phyloP scores from a whole-genome alignment of 1,139 yeast species.

The Blastobotrys aristatus region DNA sequence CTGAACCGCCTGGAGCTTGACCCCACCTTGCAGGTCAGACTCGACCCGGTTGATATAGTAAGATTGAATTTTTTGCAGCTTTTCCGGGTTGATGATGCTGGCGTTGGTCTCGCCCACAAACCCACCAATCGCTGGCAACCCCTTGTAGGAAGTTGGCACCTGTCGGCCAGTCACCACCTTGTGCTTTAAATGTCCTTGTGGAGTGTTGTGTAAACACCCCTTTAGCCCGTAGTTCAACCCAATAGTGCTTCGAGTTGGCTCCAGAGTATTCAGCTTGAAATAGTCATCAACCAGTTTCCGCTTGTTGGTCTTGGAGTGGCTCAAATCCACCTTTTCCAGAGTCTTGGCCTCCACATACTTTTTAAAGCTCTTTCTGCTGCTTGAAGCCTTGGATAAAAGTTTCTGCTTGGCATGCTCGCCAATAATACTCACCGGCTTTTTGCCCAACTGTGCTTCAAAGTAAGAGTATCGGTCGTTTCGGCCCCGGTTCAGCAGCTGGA shows the following conservation, averaged over 20 bases:
- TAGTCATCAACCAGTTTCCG: conserved; percentile 3
- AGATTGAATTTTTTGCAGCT: background rate
- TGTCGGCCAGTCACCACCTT: conserved; percentile 68
- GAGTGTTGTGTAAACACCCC: conserved; percentile 69
- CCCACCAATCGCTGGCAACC: conserved; percentile 71
- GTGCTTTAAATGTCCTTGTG: conserved; percentile 62
- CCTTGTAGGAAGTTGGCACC: conserved; percentile 36
- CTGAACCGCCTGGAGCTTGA: background rate
- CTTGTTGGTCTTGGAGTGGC: conserved; percentile 5
- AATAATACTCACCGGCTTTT: conserved; percentile 30
- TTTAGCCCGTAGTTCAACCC: conserved; percentile 49
- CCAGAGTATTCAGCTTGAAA: background rate
- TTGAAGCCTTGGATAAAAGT: conserved; percentile 19
- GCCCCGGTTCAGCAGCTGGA: conserved; percentile 3
- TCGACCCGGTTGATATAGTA: conserved; percentile 7
- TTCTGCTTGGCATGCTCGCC: conserved; percentile 16
- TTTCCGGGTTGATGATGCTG: background rate
- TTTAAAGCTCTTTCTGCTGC: conserved; percentile 15
- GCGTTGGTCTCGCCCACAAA: conserved; percentile 38
- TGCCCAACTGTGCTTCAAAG: conserved; percentile 21
- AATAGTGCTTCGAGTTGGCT: conserved; percentile 20
- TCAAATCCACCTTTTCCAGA: background rate
- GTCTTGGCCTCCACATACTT: conserved; percentile 9
- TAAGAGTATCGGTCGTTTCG: conserved; percentile 1
- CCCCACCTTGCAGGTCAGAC: background rate